phyloP scores from a whole-genome alignment of 768 basidiomycete genomes.

The Lactifluus echinatus region DNA sequence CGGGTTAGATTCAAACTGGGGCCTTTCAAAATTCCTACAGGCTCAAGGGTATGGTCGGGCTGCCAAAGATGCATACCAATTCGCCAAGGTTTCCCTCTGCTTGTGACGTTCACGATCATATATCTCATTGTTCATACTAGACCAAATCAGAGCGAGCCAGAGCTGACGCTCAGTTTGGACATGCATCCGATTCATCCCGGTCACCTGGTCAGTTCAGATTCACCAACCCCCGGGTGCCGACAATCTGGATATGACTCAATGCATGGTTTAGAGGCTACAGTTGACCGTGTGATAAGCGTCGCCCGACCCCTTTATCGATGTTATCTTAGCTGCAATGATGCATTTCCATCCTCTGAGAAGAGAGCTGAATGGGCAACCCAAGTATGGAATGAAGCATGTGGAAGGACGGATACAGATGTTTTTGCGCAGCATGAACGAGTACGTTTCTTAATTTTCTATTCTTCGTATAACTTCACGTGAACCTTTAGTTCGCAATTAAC shows the following conservation, averaged over 20 bases:
- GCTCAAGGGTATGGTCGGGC: not conserved
- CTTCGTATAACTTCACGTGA: not conserved
- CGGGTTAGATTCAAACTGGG: not conserved
- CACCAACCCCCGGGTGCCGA: not conserved
- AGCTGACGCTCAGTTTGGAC: not conserved
- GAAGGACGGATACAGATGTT: not conserved
- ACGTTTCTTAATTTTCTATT: too few species aligned
- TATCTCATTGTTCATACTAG: not conserved
- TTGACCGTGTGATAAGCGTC: not conserved
- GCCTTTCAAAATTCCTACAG: not conserved
- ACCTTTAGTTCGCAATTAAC: not conserved
- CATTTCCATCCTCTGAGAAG: not conserved
- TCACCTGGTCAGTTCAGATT: not conserved
- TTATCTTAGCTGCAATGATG: constrained; percentile 3
- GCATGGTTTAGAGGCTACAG: not conserved
- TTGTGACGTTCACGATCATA: not conserved
- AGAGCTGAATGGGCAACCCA: not conserved
- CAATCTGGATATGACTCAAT: not conserved
- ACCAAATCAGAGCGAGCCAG: not conserved
- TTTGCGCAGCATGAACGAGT: too few species aligned
- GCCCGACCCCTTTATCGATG: not conserved
- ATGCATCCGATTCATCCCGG: not conserved
- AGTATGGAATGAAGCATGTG: constrained; percentile 1
- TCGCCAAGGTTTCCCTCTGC: not conserved
- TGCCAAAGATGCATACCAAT: not conserved